Evolutionary conservation across 176 grass and related monocot species (phyloP), one percentile per base, ranked within the genome.

Genomic region (Typha latifolia): DNA sequence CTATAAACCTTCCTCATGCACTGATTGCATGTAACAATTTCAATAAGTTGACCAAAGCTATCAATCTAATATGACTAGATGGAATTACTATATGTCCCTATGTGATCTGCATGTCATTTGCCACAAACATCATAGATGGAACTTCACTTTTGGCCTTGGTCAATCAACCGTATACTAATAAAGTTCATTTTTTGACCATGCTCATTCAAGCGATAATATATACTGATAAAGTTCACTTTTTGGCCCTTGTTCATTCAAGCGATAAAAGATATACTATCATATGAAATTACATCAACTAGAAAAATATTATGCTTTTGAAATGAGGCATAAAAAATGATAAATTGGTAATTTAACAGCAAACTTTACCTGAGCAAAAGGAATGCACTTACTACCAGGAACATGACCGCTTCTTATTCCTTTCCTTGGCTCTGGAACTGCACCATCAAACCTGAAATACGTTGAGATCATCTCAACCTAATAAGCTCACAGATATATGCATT

Each of bases 341-440:
- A 51, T 22, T 67, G 16, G 31, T 48, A 78, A 52, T 70, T 74
- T 47, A 29, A 11, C 11, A 61, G 66, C 18, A 80, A 65, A 49
- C 69, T 69, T 29, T 84, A 89, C 94, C 89, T 93, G 81, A 22
- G 69, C 18, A 73, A 93, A 99, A 66, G 94, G 94, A 68, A 99
- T 76, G 10, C 94, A 99, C 85, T 93, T 99, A 72, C 86, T 99
- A 49, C 90, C 86, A 68, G 94, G 94, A 62, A 99, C 83, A 78
- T 99, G 94, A 16, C 89, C 94, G 29, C 81, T 68, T 84, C 83
- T 85, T 70, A 99, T 83, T 63, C 94, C 94, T 73, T 99, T 99
- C 20, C 89, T 84, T 13, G 86, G 94, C 80, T 99, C 94, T n/a
- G 85, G 86, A 82, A 81, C 76, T 48, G 49, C 61, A 62, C 89